Percentiles rank a stretch among this genome's conserved stretches.
phyloP scores from a whole-genome alignment of 208 protist genomes.

The Wallacemonas sp. region DNA sequence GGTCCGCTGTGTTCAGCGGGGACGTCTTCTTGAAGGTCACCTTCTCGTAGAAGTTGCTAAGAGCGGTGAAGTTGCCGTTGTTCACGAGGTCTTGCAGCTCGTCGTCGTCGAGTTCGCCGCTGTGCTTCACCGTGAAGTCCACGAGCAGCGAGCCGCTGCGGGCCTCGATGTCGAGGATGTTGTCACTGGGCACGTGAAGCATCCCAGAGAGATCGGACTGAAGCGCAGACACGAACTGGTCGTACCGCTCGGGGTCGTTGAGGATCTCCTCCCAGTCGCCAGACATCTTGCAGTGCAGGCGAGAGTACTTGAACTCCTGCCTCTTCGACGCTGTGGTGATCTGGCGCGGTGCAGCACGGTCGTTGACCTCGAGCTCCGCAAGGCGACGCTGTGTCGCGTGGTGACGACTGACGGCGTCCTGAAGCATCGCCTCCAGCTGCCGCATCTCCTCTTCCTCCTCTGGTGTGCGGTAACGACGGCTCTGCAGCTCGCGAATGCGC shows the following conservation, averaged over 20 bases:
- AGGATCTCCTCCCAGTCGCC: slow-evolving; percentile 64
- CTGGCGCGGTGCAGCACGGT: slow-evolving; percentile 49
- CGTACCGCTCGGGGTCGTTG: slow-evolving; percentile 32
- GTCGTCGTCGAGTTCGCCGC: slow-evolving; percentile 46
- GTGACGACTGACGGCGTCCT: slow-evolving; percentile 50
- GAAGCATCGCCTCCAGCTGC: slow-evolving; percentile 56
- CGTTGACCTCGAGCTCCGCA: slow-evolving; percentile 45
- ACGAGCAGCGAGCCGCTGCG: slow-evolving; percentile 42
- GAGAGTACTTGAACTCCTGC: slow-evolving; percentile 43
- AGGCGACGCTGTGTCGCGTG: slow-evolving; percentile 56
- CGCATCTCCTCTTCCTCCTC: slow-evolving; percentile 76
- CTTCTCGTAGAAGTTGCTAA: slow-evolving; percentile 67
- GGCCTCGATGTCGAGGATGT: slow-evolving; percentile 51
- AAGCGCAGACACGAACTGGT: slow-evolving; percentile 42
- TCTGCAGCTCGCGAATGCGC: slow-evolving; percentile 53
- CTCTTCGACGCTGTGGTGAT: slow-evolving; percentile 45
- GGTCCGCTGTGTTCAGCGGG: slow-evolving; percentile 64
- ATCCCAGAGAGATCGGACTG: slow-evolving; percentile 35
- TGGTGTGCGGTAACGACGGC: slow-evolving; percentile 34
- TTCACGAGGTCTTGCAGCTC: slow-evolving; percentile 65
- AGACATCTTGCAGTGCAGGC: slow-evolving; percentile 59
- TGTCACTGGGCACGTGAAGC: slow-evolving; percentile 37
- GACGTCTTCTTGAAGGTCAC: slow-evolving; percentile 54
- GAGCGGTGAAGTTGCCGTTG: slow-evolving; percentile 43
- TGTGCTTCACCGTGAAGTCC: slow-evolving; percentile 73